Evolutionary conservation across 2,329 filamentous ascomycete genomes (phyloP).

Genomic region (Claviceps maximensis): DNA sequence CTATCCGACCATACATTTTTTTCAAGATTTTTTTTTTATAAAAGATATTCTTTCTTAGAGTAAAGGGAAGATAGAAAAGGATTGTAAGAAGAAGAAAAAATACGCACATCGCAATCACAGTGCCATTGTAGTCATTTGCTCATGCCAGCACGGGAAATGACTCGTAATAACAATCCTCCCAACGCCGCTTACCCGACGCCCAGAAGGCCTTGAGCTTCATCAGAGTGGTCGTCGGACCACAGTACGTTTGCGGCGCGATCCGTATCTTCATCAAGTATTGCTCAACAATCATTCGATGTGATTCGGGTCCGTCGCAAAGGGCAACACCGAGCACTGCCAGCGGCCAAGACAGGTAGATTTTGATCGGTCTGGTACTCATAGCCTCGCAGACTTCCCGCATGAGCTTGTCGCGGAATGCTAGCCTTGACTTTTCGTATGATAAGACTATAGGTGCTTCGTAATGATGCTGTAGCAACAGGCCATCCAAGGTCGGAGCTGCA

Average conservation of each 20-base stretch:
- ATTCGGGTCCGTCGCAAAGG: neutral
- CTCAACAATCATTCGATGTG: neutral
- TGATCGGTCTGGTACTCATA: neutral
- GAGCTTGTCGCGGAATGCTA: neutral
- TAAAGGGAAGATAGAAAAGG: neutral
- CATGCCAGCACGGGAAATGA: conserved; percentile 1
- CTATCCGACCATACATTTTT: no score
- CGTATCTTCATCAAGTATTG: neutral
- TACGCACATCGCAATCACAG: neutral
- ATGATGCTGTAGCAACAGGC: neutral
- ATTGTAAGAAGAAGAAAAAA: neutral
- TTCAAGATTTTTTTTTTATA: no score
- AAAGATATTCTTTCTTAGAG: no score
- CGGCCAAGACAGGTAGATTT: conserved; percentile 1
- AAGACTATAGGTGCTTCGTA: neutral
- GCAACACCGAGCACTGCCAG: conserved; percentile 3
- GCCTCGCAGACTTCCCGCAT: conserved; percentile 1
- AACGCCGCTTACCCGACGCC: conserved; percentile 1
- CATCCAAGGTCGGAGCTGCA: neutral
- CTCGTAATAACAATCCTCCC: conserved; percentile 4
- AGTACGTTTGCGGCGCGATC: neutral
- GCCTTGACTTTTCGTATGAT: neutral
- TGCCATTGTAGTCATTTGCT: no score
- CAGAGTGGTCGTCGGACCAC: neutral
- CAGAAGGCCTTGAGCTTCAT: conserved; percentile 3